Conservation (phyloP, 805 yeast genomes). For the Peterozyma toletana region DNA sequence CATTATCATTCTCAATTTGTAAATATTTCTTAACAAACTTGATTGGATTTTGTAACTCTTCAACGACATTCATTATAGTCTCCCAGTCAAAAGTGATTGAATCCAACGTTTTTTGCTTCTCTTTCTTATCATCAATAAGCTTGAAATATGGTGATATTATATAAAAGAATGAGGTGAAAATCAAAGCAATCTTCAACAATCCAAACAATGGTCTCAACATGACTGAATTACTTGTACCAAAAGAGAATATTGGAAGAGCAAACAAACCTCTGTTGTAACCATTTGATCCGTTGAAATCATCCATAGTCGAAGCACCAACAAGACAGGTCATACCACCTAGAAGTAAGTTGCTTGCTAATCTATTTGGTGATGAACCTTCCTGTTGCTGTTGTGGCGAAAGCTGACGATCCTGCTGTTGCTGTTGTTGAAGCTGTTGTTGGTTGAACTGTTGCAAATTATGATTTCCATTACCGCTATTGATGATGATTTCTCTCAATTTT, state of each 20-base stretch:
- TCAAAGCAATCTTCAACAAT: conserved; percentile 16
- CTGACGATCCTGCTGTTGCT: conserved; percentile 11
- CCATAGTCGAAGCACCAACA: conserved; percentile 53
- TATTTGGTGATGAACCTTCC: conserved; percentile 5
- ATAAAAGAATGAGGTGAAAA: conserved; percentile 10
- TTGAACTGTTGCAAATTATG: not conserved
- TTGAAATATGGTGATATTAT: conserved; percentile 6
- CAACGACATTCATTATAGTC: not conserved
- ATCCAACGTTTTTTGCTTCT: not conserved
- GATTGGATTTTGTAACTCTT: conserved; percentile 1
- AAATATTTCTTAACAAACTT: conserved; percentile 1
- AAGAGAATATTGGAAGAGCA: conserved; percentile 21
- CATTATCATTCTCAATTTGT: too few relatives aligned
- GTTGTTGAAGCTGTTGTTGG: conserved; percentile 5
- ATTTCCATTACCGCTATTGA: not conserved
- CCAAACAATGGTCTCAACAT: conserved; percentile 20
- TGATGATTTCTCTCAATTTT: conserved; percentile 21
- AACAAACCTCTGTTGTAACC: conserved; percentile 18
- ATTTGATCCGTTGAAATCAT: conserved; percentile 31
- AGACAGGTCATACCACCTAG: conserved; percentile 61
- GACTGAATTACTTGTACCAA: conserved; percentile 15
- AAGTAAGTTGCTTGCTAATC: conserved; percentile 38
- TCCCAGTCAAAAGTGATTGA: conserved; percentile 1
- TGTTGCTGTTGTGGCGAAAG: conserved; percentile 12
- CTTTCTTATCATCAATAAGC: not conserved